Conservation (phyloP, 495 filamentous ascomycete species). For the Hypoxylon rickii region DNA sequence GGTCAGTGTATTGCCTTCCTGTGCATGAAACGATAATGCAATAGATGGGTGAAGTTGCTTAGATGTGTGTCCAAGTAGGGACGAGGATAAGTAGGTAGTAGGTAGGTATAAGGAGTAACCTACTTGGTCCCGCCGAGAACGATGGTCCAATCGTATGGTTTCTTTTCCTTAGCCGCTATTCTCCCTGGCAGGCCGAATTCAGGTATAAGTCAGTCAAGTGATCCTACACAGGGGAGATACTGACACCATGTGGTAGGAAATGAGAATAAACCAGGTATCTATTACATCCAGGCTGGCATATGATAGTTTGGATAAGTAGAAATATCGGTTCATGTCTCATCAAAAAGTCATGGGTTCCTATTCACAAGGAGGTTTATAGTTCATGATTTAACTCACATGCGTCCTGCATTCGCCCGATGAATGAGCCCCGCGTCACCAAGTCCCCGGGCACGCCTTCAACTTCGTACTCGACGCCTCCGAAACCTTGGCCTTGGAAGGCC, state of each 20-base stretch:
- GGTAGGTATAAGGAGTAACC: conserved; percentile 1
- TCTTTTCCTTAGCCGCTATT: background rate
- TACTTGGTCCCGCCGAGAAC: conserved; percentile 66
- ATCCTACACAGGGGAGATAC: background rate
- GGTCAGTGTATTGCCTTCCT: too few relatives aligned
- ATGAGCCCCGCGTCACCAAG: conserved; percentile 50
- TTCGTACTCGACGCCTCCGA: conserved; percentile 37
- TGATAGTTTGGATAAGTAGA: too few relatives aligned
- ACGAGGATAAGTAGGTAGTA: background rate
- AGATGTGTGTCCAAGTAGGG: too few relatives aligned
- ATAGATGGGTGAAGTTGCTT: background rate
- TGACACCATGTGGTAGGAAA: too few relatives aligned
- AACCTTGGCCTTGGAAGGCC: conserved; percentile 42
- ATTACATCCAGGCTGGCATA: too few relatives aligned
- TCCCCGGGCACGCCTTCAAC: conserved; percentile 58
- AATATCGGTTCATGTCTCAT: too few relatives aligned
- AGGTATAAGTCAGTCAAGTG: background rate
- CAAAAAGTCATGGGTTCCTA: too few relatives aligned
- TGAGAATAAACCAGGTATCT: too few relatives aligned
- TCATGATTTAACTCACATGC: conserved; percentile 45
- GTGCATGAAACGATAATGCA: too few relatives aligned
- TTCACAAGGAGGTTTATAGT: background rate
- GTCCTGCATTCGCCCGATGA: conserved; percentile 49
- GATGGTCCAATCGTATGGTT: conserved; percentile 51
- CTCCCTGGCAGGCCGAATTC: conserved; percentile 12